phyloP scores from a whole-genome alignment of 805 yeast species.

The Vanderwaltozyma polyspora region DNA sequence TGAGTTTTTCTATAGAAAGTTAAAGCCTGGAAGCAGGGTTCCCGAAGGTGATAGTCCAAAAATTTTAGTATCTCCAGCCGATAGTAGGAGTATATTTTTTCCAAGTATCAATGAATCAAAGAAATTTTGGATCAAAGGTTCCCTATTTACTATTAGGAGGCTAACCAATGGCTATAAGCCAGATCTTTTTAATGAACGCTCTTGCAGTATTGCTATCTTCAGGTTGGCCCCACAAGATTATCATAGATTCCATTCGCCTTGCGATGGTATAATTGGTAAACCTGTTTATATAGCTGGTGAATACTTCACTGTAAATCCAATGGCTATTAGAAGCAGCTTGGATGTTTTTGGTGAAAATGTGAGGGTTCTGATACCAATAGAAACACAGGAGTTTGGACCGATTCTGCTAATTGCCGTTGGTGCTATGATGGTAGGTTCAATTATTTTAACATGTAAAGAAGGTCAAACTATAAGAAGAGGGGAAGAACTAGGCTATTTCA shows the following conservation, averaged over 20 bases:
- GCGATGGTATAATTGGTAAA: slow-evolving; percentile 58
- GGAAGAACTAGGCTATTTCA: slow-evolving; percentile 86
- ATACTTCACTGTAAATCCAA: slow-evolving; percentile 92
- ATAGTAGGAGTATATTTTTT: slow-evolving; percentile 72
- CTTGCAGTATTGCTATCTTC: slow-evolving; percentile 65
- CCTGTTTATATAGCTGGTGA: slow-evolving; percentile 72
- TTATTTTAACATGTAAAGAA: slow-evolving; percentile 52
- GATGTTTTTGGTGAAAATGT: slow-evolving; percentile 93
- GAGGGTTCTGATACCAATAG: slow-evolving; percentile 65
- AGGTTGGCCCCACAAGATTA: slow-evolving; percentile 95
- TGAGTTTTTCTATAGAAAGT: slow-evolving; percentile 75
- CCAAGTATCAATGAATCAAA: slow-evolving; percentile 49
- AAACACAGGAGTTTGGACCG: slow-evolving; percentile 65
- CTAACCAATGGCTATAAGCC: slow-evolving; percentile 33
- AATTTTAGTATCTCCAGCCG: slow-evolving; percentile 71
- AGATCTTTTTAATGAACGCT: slow-evolving; percentile 30
- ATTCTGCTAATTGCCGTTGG: slow-evolving; percentile 78
- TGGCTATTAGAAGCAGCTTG: slow-evolving; percentile 81
- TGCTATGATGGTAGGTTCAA: slow-evolving; percentile 98
- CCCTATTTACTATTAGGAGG: slow-evolving; percentile 55
- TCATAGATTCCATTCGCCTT: slow-evolving; percentile 86
- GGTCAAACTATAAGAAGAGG: slow-evolving; percentile 54
- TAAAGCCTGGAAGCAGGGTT: slow-evolving; percentile 61
- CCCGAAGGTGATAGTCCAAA: slow-evolving; percentile 45
- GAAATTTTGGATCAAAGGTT: slow-evolving; percentile 81